Conservation (phyloP, 1,284 basidiomycete species). For the Lentinula novae-zelandiae region DNA sequence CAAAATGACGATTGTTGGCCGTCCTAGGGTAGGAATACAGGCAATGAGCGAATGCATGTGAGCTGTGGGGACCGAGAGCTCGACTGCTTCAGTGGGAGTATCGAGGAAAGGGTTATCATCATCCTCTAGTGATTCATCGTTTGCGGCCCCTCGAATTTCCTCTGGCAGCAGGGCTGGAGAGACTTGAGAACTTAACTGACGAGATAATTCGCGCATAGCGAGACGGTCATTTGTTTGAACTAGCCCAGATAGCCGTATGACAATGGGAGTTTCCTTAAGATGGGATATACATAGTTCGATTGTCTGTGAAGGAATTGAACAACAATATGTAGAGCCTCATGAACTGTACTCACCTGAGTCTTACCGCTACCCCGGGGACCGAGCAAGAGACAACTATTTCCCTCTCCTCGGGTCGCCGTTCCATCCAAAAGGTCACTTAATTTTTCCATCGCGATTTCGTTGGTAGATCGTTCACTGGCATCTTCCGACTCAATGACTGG, state of each 20-base stretch:
- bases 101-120: constrained; percentile 38
- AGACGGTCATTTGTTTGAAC: constrained; percentile 81
- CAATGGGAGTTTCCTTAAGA: constrained; percentile 51
- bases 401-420: constrained; percentile 77
- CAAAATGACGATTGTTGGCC: constrained; percentile 79
- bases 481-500: constrained; percentile 18
- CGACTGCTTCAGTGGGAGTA: constrained; percentile 16
- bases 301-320: constrained; percentile 36
- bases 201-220: constrained; percentile 90
- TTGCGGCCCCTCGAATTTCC: constrained; percentile 21
- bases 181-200: constrained; percentile 73
- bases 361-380: constrained; percentile 86
- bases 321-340: background rate
- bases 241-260: constrained; percentile 83
- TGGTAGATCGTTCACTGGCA: constrained; percentile 36
- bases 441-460: constrained; percentile 47
- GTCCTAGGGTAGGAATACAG: constrained; percentile 68
- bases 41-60: constrained; percentile 82
- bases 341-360: constrained; percentile 55
- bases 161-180: constrained; percentile 44
- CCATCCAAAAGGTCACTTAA: constrained; percentile 65
- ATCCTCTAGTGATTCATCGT: constrained; percentile 17
- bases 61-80: constrained; percentile 59
- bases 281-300: constrained; percentile 51
- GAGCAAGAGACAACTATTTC: constrained; percentile 84